Conservation (phyloP, 176 grass and related monocot genomes). For the Thalia dealbata region DNA sequence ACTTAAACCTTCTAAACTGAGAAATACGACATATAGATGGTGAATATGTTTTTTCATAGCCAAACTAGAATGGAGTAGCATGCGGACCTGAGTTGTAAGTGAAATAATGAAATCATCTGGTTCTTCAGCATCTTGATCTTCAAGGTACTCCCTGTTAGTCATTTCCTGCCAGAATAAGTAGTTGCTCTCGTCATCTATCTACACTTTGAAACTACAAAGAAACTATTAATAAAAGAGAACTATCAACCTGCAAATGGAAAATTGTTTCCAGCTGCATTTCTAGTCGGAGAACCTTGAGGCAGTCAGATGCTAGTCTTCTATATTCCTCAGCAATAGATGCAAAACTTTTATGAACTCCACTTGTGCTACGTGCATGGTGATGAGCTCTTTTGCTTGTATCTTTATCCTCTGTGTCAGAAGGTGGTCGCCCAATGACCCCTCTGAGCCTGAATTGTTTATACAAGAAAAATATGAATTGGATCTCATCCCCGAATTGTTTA, state of each 20-base stretch:
- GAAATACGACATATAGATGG: not conserved
- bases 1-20: not conserved
- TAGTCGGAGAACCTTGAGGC: conserved; percentile 79
- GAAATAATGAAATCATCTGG: conserved; percentile 99
- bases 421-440: conserved; percentile 55
- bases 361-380: conserved; percentile 41
- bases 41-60: not conserved
- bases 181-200: conserved; percentile 13
- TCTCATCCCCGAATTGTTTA: not conserved
- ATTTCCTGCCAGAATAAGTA: conserved; percentile 60
- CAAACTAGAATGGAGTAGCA: conserved; percentile 8
- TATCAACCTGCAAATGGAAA: conserved; percentile 86
- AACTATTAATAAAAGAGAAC: conserved; percentile 11
- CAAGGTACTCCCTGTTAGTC: conserved; percentile 77
- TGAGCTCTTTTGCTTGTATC: conserved; percentile 26
- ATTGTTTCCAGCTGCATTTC: conserved; percentile 94
- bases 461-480: conserved; percentile 4
- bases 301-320: conserved; percentile 77
- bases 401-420: conserved; percentile 29
- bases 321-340: conserved; percentile 73
- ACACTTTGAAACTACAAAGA: not conserved
- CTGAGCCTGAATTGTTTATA: conserved; percentile 45
- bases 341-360: conserved; percentile 70
- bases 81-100: conserved; percentile 69
- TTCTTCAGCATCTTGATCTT: conserved; percentile 99